Conservation (phyloP, 768 basidiomycete species). For the Tricholoma sp. region DNA sequence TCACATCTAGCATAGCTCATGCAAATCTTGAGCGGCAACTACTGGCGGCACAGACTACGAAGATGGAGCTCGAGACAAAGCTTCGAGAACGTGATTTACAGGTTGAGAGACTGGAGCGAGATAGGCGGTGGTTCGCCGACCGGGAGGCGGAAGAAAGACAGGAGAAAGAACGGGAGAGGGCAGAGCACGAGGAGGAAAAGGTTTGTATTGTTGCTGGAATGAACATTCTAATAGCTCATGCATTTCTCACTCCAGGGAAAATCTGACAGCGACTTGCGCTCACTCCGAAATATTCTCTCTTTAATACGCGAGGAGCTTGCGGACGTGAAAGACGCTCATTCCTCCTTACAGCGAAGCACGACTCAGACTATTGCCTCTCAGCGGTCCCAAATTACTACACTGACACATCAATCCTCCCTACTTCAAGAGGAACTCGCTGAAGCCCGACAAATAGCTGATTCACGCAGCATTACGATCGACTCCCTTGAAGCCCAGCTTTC, state of each 20-base stretch:
- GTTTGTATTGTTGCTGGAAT: constrained; percentile 30
- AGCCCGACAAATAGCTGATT: constrained; percentile 33
- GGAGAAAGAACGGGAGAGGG: constrained; percentile 57
- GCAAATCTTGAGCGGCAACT: constrained; percentile 68
- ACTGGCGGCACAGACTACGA: constrained; percentile 52
- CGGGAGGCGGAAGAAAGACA: constrained; percentile 64
- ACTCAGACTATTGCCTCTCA: constrained; percentile 47
- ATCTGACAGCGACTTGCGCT: constrained; percentile 45
- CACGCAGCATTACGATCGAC: constrained; percentile 34
- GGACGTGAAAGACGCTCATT: constrained; percentile 56
- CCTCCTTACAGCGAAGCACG: constrained; percentile 41
- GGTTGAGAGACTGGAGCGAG: constrained; percentile 65
- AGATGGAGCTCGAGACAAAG: constrained; percentile 62
- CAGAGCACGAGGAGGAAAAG: constrained; percentile 51
- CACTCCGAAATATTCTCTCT: constrained; percentile 43
- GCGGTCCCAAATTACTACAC: constrained; percentile 43
- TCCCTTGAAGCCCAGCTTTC: constrained; percentile 46
- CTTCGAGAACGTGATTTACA: constrained; percentile 58
- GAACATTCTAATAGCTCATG: background rate
- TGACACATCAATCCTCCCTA: constrained; percentile 39
- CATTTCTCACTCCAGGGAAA: constrained; percentile 32
- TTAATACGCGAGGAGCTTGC: constrained; percentile 52
- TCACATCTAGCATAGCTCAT: constrained; percentile 57
- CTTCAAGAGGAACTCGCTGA: constrained; percentile 46
- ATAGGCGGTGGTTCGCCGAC: constrained; percentile 65